Base-by-base conservation (phyloP, 208 protist genomes). In the Acanthamoeba sp. region DNA sequence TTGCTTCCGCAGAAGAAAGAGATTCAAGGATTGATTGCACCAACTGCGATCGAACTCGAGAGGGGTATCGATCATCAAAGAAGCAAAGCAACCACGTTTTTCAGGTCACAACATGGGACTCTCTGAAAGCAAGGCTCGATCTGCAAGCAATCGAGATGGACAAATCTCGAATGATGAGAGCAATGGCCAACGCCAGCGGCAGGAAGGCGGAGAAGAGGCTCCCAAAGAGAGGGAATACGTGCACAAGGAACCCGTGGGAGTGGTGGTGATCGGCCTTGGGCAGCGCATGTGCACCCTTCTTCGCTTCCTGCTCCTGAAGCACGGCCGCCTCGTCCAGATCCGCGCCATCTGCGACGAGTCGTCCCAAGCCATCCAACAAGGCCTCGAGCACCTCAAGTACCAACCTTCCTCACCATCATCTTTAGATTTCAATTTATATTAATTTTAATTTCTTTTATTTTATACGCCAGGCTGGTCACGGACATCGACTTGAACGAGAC, bases 201-300 rank as follows among this genome's bases (percentile, higher is more conserved):
- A 16, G 32, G 32, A 38, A 36, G 66, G 0, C 12, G 66, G 24
- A 76, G 66, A 0, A 2, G 66, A 76, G 32, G 66, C 12, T 6
- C 16, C 29, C n/a, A 27, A 24, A 24, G 62, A 36, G 62, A 69
- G 76, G 76, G 40, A 84, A 9, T 84, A 84, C 40, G 76, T 55
- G 76, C 76, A 84, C 42, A 22, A 34, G 42, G 76, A 84, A 32
- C 76, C 76, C 18, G 76, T 84, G 18, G 76, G 76, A 0, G 76
- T 84, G 1, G 76, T 55, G 76, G 76, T 84, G 24, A 84, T 84
- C 24, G 76, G 76, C 20, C 34, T 84, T 4, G 76, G 76, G 22
- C 76, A 84, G 76, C 76, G 76, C 0, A 84, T 84, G 76, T 18
- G 12, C 24, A 84, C 76, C 40, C 76, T 84, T 27, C 76, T 84